Conservation (phyloP, 2,329 filamentous ascomycete genomes). For the Fonsecaea nubica region DNA sequence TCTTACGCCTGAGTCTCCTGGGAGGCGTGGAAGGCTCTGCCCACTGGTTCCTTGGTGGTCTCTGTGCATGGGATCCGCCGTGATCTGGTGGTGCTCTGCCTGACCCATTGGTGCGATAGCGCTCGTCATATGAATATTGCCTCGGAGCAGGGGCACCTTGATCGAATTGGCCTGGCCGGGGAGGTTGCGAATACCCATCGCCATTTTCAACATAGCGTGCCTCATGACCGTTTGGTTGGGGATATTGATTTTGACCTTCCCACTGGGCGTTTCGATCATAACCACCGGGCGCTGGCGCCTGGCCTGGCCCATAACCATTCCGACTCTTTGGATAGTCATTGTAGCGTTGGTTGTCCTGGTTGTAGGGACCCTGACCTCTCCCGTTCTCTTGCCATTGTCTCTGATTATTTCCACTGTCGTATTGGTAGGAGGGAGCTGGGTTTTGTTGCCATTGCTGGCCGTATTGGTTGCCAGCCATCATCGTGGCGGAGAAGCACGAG, state of each 20-base stretch:
- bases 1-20: slow-evolving; percentile 42
- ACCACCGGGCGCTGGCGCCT: slow-evolving; percentile 5
- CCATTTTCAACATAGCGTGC: slow-evolving; percentile 18
- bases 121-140: slow-evolving; percentile 38
- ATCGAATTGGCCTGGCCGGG: slow-evolving; percentile 18
- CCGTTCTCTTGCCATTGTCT: slow-evolving; percentile 33
- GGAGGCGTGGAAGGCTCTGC: slow-evolving; percentile 35
- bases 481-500: background rate
- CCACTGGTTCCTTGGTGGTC: slow-evolving; percentile 23
- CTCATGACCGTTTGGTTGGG: slow-evolving; percentile 24
- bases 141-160: slow-evolving; percentile 26
- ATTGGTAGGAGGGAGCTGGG: slow-evolving; percentile 26
- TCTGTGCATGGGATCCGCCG: slow-evolving; percentile 13
- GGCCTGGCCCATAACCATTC: slow-evolving; percentile 25
- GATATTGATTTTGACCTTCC: slow-evolving; percentile 34
- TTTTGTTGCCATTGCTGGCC: slow-evolving; percentile 35
- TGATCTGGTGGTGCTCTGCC: slow-evolving; percentile 28
- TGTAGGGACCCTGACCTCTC: slow-evolving; percentile 24
- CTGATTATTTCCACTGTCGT: slow-evolving; percentile 31
- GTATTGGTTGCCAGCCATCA: slow-evolving; percentile 33
- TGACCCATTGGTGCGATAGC: slow-evolving; percentile 33
- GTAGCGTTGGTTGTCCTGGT: slow-evolving; percentile 30
- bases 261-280: slow-evolving; percentile 30
- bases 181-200: slow-evolving; percentile 19
- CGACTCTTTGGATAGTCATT: slow-evolving; percentile 28